These are phyloP conservation scores for Amaranthus hypochondriacus DNA, from an alignment of 148 eudicot genomes.

Conservation along the genomic window DNA sequence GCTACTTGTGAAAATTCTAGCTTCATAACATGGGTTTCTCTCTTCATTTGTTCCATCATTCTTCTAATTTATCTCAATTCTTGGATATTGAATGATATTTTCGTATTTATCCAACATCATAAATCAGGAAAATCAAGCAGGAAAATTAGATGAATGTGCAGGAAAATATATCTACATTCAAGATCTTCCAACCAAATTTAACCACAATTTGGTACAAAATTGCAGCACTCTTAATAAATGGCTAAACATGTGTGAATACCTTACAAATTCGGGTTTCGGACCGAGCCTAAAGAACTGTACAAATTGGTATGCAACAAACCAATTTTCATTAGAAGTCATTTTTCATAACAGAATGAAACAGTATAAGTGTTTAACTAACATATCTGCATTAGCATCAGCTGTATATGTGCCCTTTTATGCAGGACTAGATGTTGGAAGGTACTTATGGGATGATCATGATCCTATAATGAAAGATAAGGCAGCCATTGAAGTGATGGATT, in stretches of 20 bases:
- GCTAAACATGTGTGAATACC: slow-evolving; percentile 47
- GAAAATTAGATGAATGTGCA: slow-evolving; percentile 32
- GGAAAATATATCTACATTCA: slow-evolving; percentile 62
- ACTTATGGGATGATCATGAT: slow-evolving; percentile 30
- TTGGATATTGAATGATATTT: neutral
- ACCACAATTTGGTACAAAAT: slow-evolving; percentile 36
- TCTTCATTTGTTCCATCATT: slow-evolving; percentile 3
- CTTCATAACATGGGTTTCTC: slow-evolving; percentile 4
- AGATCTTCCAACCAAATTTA: slow-evolving; percentile 49
- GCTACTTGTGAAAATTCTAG: neutral
- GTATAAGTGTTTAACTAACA: slow-evolving; percentile 58
- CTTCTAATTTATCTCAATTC: neutral
- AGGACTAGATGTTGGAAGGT: slow-evolving; percentile 59
- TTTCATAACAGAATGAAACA: slow-evolving; percentile 66
- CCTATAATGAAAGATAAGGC: slow-evolving; percentile 33
- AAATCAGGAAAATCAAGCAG: neutral
- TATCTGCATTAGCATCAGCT: slow-evolving; percentile 55
- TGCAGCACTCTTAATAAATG: slow-evolving; percentile 43
- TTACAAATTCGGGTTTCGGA: slow-evolving; percentile 57
- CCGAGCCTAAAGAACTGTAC: slow-evolving; percentile 23
- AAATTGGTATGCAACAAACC: slow-evolving; percentile 57
- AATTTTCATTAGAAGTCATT: slow-evolving; percentile 58
- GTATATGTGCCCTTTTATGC: slow-evolving; percentile 67
- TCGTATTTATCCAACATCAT: neutral
- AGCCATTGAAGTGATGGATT: slow-evolving; percentile 38